Conservation (phyloP, 176 grass and related monocot species). For the Juncus inflexus region DNA sequence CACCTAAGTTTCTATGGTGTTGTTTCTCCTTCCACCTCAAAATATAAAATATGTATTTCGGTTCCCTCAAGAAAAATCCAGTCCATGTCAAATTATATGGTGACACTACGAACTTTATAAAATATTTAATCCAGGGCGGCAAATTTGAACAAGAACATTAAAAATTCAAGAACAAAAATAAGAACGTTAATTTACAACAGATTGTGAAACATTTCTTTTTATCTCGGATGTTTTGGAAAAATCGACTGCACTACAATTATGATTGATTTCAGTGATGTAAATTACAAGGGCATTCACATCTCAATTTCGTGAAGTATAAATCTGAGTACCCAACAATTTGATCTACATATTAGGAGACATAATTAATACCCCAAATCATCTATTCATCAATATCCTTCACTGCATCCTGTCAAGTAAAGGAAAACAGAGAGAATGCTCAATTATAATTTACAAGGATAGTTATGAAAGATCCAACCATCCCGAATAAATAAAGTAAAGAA, state of each 20-base stretch:
- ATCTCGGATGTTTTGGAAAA: neutral
- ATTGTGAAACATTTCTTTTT: too few species aligned
- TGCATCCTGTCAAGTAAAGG: conserved; percentile 64
- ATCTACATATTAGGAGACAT: conserved; percentile 2
- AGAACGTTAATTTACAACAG: too few species aligned
- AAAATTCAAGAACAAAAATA: too few species aligned
- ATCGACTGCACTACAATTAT: neutral
- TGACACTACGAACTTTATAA: too few species aligned
- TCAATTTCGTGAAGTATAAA: conserved; percentile 18
- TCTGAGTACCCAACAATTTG: neutral
- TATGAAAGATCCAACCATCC: neutral
- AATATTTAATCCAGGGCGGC: too few species aligned
- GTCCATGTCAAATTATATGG: too few species aligned
- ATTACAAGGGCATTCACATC: neutral
- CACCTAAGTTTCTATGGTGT: too few species aligned
- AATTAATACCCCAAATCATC: neutral
- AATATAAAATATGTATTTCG: too few species aligned
- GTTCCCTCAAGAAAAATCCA: too few species aligned
- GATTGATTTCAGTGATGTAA: conserved; percentile 14
- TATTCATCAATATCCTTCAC: conserved; percentile 91
- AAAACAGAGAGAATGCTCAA: neutral
- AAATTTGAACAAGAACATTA: too few species aligned
- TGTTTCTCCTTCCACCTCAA: too few species aligned
- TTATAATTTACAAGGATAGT: neutral
- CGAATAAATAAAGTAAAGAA: neutral